Evolutionary conservation across 2,329 filamentous ascomycete genomes (phyloP).

Genomic region (Colletotrichum musae): DNA sequence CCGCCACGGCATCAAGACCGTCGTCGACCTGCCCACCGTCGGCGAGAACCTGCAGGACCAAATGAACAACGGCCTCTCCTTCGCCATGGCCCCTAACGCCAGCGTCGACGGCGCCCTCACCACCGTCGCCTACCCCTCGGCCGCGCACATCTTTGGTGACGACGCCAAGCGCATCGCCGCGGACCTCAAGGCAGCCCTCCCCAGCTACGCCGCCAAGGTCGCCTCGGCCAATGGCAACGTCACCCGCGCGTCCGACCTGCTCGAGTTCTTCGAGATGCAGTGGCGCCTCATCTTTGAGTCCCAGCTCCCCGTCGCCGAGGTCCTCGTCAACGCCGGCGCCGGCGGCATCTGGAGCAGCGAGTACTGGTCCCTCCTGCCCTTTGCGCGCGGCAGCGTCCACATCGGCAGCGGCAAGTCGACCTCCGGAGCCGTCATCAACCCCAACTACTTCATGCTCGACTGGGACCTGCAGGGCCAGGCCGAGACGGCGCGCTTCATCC

Average conservation of each 20-base stretch:
- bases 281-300: slow-evolving; percentile 63
- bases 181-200: slow-evolving; percentile 44
- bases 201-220: slow-evolving; percentile 23
- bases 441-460: slow-evolving; percentile 52
- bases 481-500: slow-evolving; percentile 47
- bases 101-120: slow-evolving; percentile 34
- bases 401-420: slow-evolving; percentile 51
- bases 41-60: slow-evolving; percentile 69
- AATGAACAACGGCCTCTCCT: slow-evolving; percentile 49
- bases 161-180: slow-evolving; percentile 28
- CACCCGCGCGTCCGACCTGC: slow-evolving; percentile 46
- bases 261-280: slow-evolving; percentile 59
- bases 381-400: slow-evolving; percentile 58
- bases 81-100: slow-evolving; percentile 9
- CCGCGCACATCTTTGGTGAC: not conserved
- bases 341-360: slow-evolving; percentile 52
- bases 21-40: slow-evolving; percentile 64
- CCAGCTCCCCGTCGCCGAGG: slow-evolving; percentile 62
- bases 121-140: slow-evolving; percentile 20
- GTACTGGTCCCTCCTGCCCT: slow-evolving; percentile 55
- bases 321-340: slow-evolving; percentile 54
- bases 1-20: slow-evolving; percentile 57
- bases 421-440: slow-evolving; percentile 53
- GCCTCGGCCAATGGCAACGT: slow-evolving; percentile 30
- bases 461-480: slow-evolving; percentile 52